phyloP scores from a whole-genome alignment of 495 filamentous ascomycete genomes.

The Podospora pseudocomata region DNA sequence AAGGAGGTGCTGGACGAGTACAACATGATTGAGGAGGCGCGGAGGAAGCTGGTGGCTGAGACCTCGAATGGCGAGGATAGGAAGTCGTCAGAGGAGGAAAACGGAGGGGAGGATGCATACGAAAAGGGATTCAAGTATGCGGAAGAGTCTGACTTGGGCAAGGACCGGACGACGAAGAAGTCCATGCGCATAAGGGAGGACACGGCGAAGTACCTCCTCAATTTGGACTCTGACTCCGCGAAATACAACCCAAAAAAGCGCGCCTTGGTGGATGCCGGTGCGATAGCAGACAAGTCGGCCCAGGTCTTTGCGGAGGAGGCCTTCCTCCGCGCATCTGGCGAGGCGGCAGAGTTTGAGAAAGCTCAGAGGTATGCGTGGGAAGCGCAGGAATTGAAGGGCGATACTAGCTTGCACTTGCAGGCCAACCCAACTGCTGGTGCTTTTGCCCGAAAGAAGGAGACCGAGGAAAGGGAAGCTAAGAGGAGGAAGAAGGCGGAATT shows the following conservation, averaged over 20 bases:
- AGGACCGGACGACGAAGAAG: slow-evolving; percentile 89
- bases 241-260: slow-evolving; percentile 98
- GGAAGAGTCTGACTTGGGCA: slow-evolving; percentile 95
- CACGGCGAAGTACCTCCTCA: slow-evolving; percentile 95
- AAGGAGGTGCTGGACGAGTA: slow-evolving; percentile 81
- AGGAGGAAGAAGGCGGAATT: slow-evolving; percentile 63
- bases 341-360: slow-evolving; percentile 90
- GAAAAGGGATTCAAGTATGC: slow-evolving; percentile 64
- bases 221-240: slow-evolving; percentile 91
- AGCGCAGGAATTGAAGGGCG: slow-evolving; percentile 72
- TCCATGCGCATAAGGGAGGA: slow-evolving; percentile 84
- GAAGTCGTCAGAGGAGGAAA: slow-evolving; percentile 13
- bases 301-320: slow-evolving; percentile 91
- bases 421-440: slow-evolving; percentile 95
- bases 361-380: slow-evolving; percentile 94
- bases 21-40: slow-evolving; percentile 77
- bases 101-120: slow-evolving; percentile 44
- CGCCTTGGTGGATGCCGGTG: slow-evolving; percentile 87
- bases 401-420: slow-evolving; percentile 79
- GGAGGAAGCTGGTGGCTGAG: slow-evolving; percentile 48
- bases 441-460: slow-evolving; percentile 71
- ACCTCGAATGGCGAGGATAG: slow-evolving; percentile 42
- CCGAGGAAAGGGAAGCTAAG: slow-evolving; percentile 65
- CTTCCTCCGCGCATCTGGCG: slow-evolving; percentile 84
- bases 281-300: slow-evolving; percentile 76